Base-by-base conservation (phyloP, 805 yeast species). In the Pichia manshurica region DNA sequence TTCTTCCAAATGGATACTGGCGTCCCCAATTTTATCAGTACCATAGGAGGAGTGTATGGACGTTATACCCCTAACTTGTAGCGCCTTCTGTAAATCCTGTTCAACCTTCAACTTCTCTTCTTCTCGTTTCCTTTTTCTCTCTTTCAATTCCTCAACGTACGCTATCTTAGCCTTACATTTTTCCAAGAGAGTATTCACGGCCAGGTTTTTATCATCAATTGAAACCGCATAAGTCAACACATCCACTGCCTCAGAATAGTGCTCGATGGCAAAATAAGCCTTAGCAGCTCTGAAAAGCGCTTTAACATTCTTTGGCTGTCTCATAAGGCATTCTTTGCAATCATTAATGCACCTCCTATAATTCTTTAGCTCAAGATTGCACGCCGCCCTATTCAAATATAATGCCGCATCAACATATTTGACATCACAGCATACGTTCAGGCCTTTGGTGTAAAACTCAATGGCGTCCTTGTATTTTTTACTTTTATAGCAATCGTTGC, bases 311-410 rank as follows among this genome's bases (percentile, higher is more conserved):
- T 70, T 72, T 2, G 87, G 84, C 56, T 87, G 87, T 3, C 76
- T 57, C 42, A 68, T 61, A 52, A 93, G 67, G 5, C 87, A 88
- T 43, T 73, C 74, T 54, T 82, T 82, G 62, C 96, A 87, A 63
- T 91, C 97, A 53, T 84, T 85, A 53, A 93, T 82, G 60, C 96
- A 87, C 46, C 79, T 71, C 67, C 98, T 77, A 65, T 81, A 91
- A 66, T 93, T 93, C 57, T 82, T 76, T 56, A 93, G 68, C 60
- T 86, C 95, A 53, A 93, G 70, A 58, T 91, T 87, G 65, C 96
- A 86, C 2, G 96, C 96, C 1, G 98, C 96, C 50, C 96, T 75
- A 64, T 93, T 93, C 47, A 83, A 69, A 53, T 74, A 81, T 42
- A 93, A 71, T 0, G 91, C 80, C 3, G 79, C 75, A 33, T 78